These are phyloP conservation scores for Nannochloris sp. DNA, from an alignment of 139 green algal species.

Conservation along the genomic window DNA sequence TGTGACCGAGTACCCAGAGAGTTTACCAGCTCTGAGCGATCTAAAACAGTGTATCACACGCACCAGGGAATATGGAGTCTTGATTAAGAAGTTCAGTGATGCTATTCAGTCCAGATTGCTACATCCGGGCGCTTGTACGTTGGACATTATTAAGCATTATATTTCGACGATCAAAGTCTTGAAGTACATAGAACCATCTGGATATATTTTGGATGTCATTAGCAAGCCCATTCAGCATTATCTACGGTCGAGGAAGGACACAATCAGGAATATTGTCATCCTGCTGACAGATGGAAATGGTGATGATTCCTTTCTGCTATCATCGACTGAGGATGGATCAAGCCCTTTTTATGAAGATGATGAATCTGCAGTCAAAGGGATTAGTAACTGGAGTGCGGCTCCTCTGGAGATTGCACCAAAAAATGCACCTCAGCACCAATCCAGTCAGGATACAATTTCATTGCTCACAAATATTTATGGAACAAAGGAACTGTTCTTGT, in stretches of 20 bases:
- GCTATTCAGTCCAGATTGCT: conserved; percentile 52
- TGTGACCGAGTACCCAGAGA: conserved; percentile 62
- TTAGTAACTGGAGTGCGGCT: conserved; percentile 30
- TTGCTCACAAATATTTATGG: conserved; percentile 82
- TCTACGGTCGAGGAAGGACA: conserved; percentile 64
- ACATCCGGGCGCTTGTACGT: conserved; percentile 75
- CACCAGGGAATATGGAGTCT: conserved; percentile 43
- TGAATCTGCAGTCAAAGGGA: conserved; percentile 17
- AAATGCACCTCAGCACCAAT: conserved; percentile 13
- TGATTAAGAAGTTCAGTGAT: conserved; percentile 23
- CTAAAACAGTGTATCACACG: conserved; percentile 60
- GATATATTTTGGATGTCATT: conserved; percentile 68
- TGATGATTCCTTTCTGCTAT: conserved; percentile 43
- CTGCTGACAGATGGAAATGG: conserved; percentile 76
- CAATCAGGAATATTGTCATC: conserved; percentile 85
- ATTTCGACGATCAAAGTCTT: conserved; percentile 72
- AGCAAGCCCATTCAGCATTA: conserved; percentile 65
- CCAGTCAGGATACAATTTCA: conserved; percentile 56
- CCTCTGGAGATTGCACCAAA: conserved; percentile 13
- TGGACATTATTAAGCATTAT: conserved; percentile 87
- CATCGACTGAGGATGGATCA: conserved; percentile 23
- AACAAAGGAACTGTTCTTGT: conserved; percentile 74
- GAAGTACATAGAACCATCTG: conserved; percentile 31
- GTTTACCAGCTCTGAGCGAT: conserved; percentile 52
- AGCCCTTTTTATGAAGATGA: conserved; percentile 18